Evolutionary conservation across 2,329 filamentous ascomycete genomes (phyloP).

Genomic region (Endoconidiophora polonica): DNA sequence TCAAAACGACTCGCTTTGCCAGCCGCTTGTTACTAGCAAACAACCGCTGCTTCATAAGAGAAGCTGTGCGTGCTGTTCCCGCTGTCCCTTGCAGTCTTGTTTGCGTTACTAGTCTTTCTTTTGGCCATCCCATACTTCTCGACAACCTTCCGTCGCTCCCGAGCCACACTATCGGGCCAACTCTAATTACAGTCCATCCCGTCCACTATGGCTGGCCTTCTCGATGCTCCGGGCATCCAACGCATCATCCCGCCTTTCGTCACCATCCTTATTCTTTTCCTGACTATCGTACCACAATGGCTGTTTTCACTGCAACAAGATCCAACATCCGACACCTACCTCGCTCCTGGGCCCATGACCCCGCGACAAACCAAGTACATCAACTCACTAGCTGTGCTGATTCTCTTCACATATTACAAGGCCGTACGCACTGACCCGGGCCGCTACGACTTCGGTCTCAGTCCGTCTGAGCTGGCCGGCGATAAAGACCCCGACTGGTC

Average conservation of each 20-base stretch:
- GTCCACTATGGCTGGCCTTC: conserved; percentile 25
- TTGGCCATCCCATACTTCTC: too few relatives aligned
- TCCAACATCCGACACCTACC: conserved; percentile 28
- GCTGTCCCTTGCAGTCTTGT: too few relatives aligned
- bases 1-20: background rate
- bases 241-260: conserved; percentile 52
- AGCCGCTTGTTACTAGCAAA: background rate
- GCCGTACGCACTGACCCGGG: conserved; percentile 43
- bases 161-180: too few relatives aligned
- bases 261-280: conserved; percentile 47
- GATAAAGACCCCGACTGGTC: conserved; percentile 17
- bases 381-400: conserved; percentile 45
- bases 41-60: background rate
- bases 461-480: conserved; percentile 20
- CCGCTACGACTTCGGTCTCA: conserved; percentile 29
- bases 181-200: background rate
- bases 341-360: conserved; percentile 44
- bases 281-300: conserved; percentile 56
- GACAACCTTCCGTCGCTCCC: too few relatives aligned
- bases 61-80: too few relatives aligned
- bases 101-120: too few relatives aligned
- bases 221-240: conserved; percentile 28
- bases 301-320: conserved; percentile 37
- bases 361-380: conserved; percentile 41
- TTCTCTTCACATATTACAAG: conserved; percentile 54